These are phyloP conservation scores for Vaucheria bursata DNA, from an alignment of 352 stramenopile genomes.

Conservation along the genomic window DNA sequence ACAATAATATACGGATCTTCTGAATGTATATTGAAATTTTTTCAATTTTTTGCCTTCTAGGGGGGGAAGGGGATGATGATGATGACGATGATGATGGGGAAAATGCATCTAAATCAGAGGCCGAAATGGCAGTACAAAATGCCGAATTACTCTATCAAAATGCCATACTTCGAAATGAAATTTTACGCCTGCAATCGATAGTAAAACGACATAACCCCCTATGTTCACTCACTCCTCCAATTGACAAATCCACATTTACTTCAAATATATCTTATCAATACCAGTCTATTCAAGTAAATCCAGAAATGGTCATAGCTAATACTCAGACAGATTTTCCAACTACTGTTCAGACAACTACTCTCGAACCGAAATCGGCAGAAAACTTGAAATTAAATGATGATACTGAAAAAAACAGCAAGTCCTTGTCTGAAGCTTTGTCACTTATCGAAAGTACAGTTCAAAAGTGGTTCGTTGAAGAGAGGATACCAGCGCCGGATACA, in stretches of 20 bases:
- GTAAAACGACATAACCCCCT: neutral
- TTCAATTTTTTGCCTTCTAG: neutral
- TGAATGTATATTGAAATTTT: neutral
- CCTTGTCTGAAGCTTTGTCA: neutral
- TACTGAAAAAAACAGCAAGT: neutral
- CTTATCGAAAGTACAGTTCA: neutral
- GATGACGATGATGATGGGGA: neutral
- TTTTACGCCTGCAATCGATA: slow-evolving; percentile 7
- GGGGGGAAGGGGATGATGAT: neutral
- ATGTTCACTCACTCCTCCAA: neutral
- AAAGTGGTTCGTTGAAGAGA: neutral
- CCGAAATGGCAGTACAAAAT: neutral
- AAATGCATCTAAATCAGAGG: neutral
- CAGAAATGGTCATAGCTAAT: neutral
- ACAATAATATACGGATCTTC: neutral
- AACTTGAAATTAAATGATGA: neutral
- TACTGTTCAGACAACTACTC: neutral
- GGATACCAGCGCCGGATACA: neutral
- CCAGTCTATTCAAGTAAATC: neutral
- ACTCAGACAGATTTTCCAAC: neutral
- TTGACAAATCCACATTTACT: neutral
- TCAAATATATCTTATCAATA: neutral
- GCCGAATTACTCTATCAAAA: slow-evolving; percentile 3
- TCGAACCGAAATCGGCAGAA: neutral
- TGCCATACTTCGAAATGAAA: neutral